phyloP scores from a whole-genome alignment of 2,329 filamentous ascomycete genomes.

The Cordyceps farinosa region DNA sequence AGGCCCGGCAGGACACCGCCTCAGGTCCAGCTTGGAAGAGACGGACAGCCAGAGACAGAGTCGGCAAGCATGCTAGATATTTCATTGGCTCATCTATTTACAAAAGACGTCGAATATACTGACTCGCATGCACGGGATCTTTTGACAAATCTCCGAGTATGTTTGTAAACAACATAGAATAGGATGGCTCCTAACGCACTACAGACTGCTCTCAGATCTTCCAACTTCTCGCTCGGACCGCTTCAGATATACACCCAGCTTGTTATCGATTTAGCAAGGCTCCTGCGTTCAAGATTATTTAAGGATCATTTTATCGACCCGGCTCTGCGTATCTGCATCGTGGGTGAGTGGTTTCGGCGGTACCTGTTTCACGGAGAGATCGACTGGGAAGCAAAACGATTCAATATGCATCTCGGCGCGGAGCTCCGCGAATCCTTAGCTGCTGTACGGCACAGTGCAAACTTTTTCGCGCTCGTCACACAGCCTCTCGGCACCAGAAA shows the following conservation, averaged over 20 bases:
- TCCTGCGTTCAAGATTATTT: neutral
- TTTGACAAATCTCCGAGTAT: no score
- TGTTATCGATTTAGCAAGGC: neutral
- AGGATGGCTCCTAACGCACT: no score
- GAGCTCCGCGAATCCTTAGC: neutral
- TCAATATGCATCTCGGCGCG: neutral
- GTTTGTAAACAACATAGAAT: neutral
- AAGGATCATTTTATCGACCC: neutral
- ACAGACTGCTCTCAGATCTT: neutral
- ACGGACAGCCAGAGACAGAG: fast-evolving
- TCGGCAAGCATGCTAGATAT: neutral
- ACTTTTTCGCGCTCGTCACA: neutral
- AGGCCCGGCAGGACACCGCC: no score
- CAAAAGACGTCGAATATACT: neutral
- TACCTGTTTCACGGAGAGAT: neutral
- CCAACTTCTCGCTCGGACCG: no score
- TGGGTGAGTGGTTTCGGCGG: neutral
- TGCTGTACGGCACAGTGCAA: no score
- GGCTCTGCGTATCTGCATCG: neutral
- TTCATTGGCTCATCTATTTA: neutral
- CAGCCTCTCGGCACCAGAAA: no score
- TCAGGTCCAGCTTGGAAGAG: no score
- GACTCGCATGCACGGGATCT: neutral
- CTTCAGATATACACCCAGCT: no score
- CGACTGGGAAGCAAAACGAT: neutral